Base-by-base conservation (phyloP, 2,329 filamentous ascomycete species). In the Bipolaris zeicola region DNA sequence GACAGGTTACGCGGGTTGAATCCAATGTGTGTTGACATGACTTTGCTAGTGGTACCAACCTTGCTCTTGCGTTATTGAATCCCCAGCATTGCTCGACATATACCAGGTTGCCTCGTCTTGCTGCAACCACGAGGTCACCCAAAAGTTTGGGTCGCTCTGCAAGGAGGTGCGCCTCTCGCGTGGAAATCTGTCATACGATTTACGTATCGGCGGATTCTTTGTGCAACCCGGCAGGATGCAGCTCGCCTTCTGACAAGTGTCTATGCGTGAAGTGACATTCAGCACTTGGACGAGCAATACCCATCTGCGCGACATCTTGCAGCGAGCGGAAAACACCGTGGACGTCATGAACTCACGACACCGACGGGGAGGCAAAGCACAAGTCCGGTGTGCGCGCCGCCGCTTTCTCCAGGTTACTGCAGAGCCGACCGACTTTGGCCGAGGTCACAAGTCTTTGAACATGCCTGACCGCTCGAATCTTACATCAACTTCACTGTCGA, bases 401-500 rank as follows among this genome's bases (percentile, higher is more conserved):
- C n/a, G 26, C 31, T 10, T 53, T 38, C 18, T 49, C 18, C 43
- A 37, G 18, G 42, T 33, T 43, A 22, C 44, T 24, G 31, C 22
- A 16, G 33, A 34, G 10, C 44, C 16, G 43, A 34, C 45, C 34
- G 45, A 50, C 18, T 54, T 52, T 49, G 55, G 38, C 50, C 44
- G 50, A 49, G 41, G 33, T 54, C 42, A 37, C 37, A 57, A 57
- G 55, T 28, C 18, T 50, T 28, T n/a, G 26, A 26, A 33, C 18
- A 41, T 33, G 31, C 20, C 44, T 45, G 45, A 56, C 13, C 36
- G 48, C 16, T 42, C 43, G 18, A 36, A 24, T 24, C 38, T 34
- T 37, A n/a, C 37, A 44, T 53, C 28, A 33, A 34, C 24, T 34
- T 48, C 33, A 34, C 10, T 31, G 18, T n/a, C 34, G 24, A 37